phyloP scores from a whole-genome alignment of 2,329 filamentous ascomycete genomes.

The Aspergillus sp. region DNA sequence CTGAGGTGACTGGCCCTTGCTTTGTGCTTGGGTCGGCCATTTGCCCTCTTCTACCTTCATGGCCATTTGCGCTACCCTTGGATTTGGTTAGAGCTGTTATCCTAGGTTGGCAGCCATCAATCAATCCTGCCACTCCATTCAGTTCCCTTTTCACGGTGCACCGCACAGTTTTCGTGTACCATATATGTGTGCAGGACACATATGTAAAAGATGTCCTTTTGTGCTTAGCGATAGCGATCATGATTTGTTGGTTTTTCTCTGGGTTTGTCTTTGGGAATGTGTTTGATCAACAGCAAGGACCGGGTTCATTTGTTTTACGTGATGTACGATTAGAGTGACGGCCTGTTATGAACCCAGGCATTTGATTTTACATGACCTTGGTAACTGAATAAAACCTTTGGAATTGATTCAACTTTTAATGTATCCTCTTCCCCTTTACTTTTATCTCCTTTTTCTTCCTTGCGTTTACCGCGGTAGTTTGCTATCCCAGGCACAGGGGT shows the following conservation, averaged over 20 bases:
- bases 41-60: too few species aligned
- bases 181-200: neutral
- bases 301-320: neutral
- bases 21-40: neutral
- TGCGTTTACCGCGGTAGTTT: neutral
- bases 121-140: neutral
- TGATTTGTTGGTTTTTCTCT: neutral
- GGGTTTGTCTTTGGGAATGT: neutral
- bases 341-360: neutral
- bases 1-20: neutral
- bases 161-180: neutral
- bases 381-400: neutral
- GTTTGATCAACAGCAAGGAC: neutral
- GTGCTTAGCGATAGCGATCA: neutral
- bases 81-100: constrained; percentile 1
- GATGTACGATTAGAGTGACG: neutral
- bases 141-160: neutral
- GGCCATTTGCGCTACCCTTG: neutral
- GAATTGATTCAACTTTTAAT: neutral
- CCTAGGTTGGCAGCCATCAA: constrained; percentile 1
- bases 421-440: neutral
- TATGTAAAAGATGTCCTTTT: neutral
- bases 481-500: too few species aligned
- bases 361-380: neutral
- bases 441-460: neutral